Evolutionary conservation across 345 rosid species (phyloP), one percentile per base, ranked within the genome.

Genomic region (Jatropha curcas): DNA sequence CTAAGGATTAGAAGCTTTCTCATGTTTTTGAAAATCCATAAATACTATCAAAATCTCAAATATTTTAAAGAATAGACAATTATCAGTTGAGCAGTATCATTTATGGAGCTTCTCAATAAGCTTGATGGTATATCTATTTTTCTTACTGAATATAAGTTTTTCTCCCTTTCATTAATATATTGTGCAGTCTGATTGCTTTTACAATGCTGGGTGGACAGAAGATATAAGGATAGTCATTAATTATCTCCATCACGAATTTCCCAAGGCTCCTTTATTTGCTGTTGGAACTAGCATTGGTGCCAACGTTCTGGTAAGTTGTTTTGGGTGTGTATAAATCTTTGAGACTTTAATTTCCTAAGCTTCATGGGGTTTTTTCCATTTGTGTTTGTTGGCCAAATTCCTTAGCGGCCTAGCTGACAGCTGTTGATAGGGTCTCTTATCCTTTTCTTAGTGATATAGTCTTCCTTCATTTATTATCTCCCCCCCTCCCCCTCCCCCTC

Each of bases 241-340:
- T 62, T 78, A 84, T 83, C 92, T 94, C 71, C 94, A 90, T 52
- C 60, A 70, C 1, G 74, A 86, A 22, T 88, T 88, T 71, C 90
- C 94, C n/a, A 84, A 69, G 81, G 96, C 97, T 86, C 92, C 98
- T 74, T 79, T 94, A 61, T 92, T 90, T 81, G 91, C 84, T 9
- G 72, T 94, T 78, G 96, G 98, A 78, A 92, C 98, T 34, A 94
- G 98, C 86, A 89, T 94, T 69, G 97, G 98, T 17, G 94, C 98
- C 72, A 92, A 94, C 72, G 46, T 94, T 74, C 82, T 94, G 90
- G 97, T 94, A 91, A 39, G 75, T 16, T 55, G 12, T 14, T 28
- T 65, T 35, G 14, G 31, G 51, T 52, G 60, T 35, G 41, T 60
- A 9, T 60, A 2, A n/a, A n/a, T n/a, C 12, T 60, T 27, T 75